A percentile compares a stretch with the other conserved stretches of the same genome.
These are phyloP conservation scores for Calonectria leucothoes DNA, from an alignment of 2,329 filamentous ascomycete species.

Conservation along the genomic window DNA sequence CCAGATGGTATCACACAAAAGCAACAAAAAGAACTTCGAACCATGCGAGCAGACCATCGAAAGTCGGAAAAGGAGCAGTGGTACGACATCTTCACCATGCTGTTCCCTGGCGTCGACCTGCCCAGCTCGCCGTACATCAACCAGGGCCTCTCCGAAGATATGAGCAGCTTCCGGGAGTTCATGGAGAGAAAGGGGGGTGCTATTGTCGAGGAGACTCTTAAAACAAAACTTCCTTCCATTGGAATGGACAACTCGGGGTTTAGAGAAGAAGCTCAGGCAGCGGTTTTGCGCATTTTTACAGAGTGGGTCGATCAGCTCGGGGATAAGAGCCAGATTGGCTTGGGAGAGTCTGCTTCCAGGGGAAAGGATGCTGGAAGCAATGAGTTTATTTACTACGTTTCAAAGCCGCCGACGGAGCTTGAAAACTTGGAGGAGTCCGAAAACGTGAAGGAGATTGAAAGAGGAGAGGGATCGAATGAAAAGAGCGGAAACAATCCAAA, in stretches of 20 bases:
- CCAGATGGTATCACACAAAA: constrained; percentile 14
- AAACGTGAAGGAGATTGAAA: not conserved
- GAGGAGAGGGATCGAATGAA: not conserved
- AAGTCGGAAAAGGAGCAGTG: constrained; percentile 11
- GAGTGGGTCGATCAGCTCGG: not conserved
- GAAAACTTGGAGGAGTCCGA: not conserved
- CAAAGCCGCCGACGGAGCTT: not conserved
- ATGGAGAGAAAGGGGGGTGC: constrained; percentile 10
- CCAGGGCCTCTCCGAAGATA: constrained; percentile 4
- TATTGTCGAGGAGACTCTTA: constrained; percentile 6
- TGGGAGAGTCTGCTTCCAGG: not conserved
- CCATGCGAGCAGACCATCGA: constrained; percentile 7
- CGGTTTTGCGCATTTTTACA: not conserved
- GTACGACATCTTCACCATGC: constrained; percentile 12
- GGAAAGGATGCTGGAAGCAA: not conserved
- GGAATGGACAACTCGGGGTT: not conserved
- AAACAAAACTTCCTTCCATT: not conserved
- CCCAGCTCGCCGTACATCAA: constrained; percentile 17
- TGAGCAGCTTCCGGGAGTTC: constrained; percentile 20
- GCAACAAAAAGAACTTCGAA: constrained; percentile 8
- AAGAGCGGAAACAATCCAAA: not conserved
- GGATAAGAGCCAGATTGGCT: not conserved
- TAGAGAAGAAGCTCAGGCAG: constrained; percentile 2
- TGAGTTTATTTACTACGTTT: not conserved
- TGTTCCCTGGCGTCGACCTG: not conserved